A percentile compares a stretch with the other conserved stretches of the same genome.
Conservation (phyloP, 1,284 basidiomycete genomes). For the Cryptococcus sp. region DNA sequence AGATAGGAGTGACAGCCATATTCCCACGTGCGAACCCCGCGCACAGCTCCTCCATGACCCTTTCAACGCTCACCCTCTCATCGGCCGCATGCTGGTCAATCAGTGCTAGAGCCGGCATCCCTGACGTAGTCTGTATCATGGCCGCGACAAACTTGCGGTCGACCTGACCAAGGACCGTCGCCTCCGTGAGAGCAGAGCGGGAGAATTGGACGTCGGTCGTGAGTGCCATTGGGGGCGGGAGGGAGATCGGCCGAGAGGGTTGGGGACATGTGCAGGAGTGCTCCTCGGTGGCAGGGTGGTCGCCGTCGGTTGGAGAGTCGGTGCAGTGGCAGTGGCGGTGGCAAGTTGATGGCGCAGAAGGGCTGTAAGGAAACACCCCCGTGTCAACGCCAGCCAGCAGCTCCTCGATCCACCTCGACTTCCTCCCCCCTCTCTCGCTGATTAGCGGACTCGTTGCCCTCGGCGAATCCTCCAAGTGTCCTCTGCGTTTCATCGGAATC, state of each 20-base stretch:
- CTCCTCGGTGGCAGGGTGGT: background rate
- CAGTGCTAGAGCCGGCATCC: conserved; percentile 59
- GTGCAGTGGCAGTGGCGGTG: too few species aligned
- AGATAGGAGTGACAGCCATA: background rate
- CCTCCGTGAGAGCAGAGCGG: conserved; percentile 56
- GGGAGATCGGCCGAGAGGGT: background rate
- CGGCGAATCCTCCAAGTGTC: background rate
- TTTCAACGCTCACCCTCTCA: conserved; percentile 83
- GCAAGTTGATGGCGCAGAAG: too few species aligned
- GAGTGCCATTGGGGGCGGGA: background rate
- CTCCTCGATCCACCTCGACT: conserved; percentile 24
- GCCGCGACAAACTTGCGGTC: conserved; percentile 86
- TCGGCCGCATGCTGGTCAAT: conserved; percentile 96
- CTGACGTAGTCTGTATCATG: conserved; percentile 37
- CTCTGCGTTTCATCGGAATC: conserved; percentile 1
- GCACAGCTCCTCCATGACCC: conserved; percentile 69
- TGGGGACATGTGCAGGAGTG: background rate
- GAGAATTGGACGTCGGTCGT: conserved; percentile 19
- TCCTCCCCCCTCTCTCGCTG: conserved; percentile 9
- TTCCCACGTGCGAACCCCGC: conserved; percentile 54
- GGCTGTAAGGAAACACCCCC: conserved; percentile 6
- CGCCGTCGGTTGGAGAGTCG: too few species aligned
- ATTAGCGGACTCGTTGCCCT: background rate
- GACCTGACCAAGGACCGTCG: conserved; percentile 71
- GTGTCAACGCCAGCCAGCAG: conserved; percentile 15